Conservation (phyloP, 495 filamentous ascomycete genomes). For the Hypoxylon fragiforme region DNA sequence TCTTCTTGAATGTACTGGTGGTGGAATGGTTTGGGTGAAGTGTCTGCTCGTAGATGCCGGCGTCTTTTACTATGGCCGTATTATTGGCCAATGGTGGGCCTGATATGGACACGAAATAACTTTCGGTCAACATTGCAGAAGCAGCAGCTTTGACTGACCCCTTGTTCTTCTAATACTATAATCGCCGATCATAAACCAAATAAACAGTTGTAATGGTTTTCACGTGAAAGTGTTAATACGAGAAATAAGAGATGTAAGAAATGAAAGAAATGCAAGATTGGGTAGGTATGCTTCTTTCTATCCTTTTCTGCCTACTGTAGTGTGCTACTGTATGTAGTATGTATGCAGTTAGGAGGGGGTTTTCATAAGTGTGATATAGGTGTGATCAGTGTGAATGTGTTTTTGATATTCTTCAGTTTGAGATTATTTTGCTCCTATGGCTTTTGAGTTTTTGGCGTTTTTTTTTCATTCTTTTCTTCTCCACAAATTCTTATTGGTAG, state of each 20-base stretch:
- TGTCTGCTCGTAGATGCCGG: constrained; percentile 82
- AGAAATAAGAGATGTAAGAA: too few species aligned
- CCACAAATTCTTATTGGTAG: not conserved
- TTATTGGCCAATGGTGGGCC: constrained; percentile 65
- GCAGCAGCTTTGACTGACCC: too few species aligned
- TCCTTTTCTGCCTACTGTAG: too few species aligned
- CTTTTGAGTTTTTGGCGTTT: not conserved
- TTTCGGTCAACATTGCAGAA: constrained; percentile 72
- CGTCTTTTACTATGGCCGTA: constrained; percentile 70
- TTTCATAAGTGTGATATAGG: too few species aligned
- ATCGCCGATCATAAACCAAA: not conserved
- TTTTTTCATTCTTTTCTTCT: not conserved
- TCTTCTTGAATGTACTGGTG: constrained; percentile 87
- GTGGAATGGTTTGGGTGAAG: constrained; percentile 72
- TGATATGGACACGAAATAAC: constrained; percentile 74
- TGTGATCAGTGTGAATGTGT: too few species aligned
- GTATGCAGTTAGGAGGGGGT: too few species aligned
- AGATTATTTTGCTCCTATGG: not conserved
- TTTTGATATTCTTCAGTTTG: too few species aligned
- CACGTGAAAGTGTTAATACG: too few species aligned
- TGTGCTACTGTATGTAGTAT: too few species aligned
- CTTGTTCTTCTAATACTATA: not conserved
- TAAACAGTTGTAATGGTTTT: too few species aligned
- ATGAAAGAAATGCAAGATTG: too few species aligned
- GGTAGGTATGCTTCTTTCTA: too few species aligned